These are phyloP conservation scores for Tulasnella sp. DNA, from an alignment of 768 basidiomycete species.

Conservation along the genomic window DNA sequence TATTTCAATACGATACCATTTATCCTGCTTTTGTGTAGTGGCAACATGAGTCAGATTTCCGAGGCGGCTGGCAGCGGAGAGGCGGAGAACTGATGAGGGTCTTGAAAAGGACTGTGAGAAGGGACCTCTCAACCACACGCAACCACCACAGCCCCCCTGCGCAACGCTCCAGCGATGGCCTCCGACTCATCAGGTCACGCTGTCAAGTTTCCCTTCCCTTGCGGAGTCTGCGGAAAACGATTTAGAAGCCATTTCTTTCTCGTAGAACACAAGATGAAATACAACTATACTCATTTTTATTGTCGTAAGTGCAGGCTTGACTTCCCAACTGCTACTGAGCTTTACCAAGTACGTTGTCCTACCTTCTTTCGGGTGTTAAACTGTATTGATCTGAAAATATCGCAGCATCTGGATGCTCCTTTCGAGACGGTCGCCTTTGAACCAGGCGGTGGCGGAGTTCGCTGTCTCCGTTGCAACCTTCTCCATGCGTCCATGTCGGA, in stretches of 20 bases:
- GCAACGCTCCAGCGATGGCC: not conserved
- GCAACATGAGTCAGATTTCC: too few relatives aligned
- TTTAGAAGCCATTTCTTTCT: not conserved
- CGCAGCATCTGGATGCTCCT: not conserved
- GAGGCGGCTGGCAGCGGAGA: too few relatives aligned
- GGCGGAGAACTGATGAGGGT: not conserved
- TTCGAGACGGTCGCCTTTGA: not conserved
- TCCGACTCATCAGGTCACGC: not conserved
- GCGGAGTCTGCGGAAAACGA: not conserved
- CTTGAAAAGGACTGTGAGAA: not conserved
- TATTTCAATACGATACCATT: too few relatives aligned
- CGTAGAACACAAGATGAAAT: not conserved
- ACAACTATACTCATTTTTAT: not conserved
- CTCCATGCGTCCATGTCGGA: not conserved
- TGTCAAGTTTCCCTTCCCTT: not conserved
- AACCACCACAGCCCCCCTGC: not conserved
- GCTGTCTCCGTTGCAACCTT: not conserved
- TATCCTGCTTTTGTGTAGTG: too few relatives aligned
- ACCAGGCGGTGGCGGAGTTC: not conserved
- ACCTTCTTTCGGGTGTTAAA: too few relatives aligned
- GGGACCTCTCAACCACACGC: not conserved
- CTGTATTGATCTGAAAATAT: not conserved
- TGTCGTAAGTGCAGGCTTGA: not conserved
- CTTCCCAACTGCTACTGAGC: slow-evolving; percentile 3
- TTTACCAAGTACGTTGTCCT: not conserved